phyloP scores from a whole-genome alignment of 306 rosid species.

The Inga laurina region DNA sequence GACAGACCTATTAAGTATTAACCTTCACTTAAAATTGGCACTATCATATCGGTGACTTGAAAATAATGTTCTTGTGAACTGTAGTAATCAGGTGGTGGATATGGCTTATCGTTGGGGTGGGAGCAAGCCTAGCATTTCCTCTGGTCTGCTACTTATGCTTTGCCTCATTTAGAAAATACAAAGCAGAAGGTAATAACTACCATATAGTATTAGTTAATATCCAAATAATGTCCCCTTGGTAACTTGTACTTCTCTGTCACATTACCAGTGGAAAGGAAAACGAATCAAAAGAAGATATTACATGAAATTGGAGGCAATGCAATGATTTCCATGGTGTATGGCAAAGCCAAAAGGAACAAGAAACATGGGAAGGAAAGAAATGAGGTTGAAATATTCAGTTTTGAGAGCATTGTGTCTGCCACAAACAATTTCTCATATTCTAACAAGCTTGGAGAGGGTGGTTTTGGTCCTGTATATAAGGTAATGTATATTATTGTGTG shows the following conservation, averaged over 20 bases:
- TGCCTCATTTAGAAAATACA: constrained; percentile 11
- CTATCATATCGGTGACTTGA: not conserved
- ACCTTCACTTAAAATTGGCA: not conserved
- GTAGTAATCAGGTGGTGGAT: constrained; percentile 38
- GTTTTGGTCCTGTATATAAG: constrained; percentile 44
- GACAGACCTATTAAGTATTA: not conserved
- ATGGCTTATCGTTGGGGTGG: constrained; percentile 32
- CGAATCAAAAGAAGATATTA: too few species aligned
- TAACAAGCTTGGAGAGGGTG: constrained; percentile 41
- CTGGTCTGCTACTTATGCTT: constrained; percentile 1
- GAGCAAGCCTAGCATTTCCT: constrained; percentile 1
- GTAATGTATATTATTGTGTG: constrained; percentile 4
- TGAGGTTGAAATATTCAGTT: constrained; percentile 29
- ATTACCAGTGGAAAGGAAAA: too few species aligned
- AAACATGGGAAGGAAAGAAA: constrained; percentile 7
- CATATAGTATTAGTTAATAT: not conserved
- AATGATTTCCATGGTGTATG: not conserved
- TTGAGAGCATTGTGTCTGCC: constrained; percentile 35
- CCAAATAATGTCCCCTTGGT: not conserved
- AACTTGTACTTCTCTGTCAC: too few species aligned
- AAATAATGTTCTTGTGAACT: not conserved
- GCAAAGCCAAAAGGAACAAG: not conserved
- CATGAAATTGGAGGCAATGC: too few species aligned
- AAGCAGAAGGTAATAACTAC: constrained; percentile 25
- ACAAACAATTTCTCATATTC: constrained; percentile 33